Base-by-base conservation (phyloP, 139 green algal genomes). In the Trebouxia sp. region DNA sequence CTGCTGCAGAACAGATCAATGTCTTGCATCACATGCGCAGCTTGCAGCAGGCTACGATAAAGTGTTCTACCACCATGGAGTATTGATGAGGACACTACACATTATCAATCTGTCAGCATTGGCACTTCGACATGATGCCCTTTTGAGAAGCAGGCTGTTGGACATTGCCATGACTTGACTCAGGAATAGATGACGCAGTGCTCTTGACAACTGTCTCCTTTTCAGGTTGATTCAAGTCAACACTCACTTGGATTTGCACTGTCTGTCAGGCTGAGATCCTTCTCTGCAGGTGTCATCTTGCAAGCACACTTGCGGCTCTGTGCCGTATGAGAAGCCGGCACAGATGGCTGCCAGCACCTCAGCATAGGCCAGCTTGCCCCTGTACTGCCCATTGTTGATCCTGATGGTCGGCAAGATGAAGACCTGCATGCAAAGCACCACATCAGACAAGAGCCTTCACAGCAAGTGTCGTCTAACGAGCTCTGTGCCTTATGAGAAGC, bases 331-430 rank as follows among this genome's bases (percentile, higher is more conserved):
- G 86, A 98, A 98, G 14, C 85, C 94, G 3, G 94, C 87, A 86
- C 95, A 98, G 17, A 98, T 78, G 17, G 91, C 95, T 30, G 93
- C 89, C 56, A 97, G 87, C 26, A 98, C 93, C 26, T 91, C 86
- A 1, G 80, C 69, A 20, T 87, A 83, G 48, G 76, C 82, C 47
- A 96, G 83, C 51, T 85, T 89, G 43, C 93, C 95, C 3, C 95
- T 83, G 89, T 98, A 98, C 87, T 98, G 94, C 41, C 65, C 77
- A 1, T 89, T 79, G 87, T 98, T 98, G 87, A 98, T 92, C 50
- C 95, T 86, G 26, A 98, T 86, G 10, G 94, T 97, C 47, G 95
- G 95, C 76, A 97, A 80, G 78, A 98, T 95, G 74, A 90, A 91
- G 6, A 98, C 90, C 76, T 93, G 83, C 66, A 55, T 62, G 26